Evolutionary conservation across 179 eudicot genomes (phyloP).

Genomic region (Silene coronaria): DNA sequence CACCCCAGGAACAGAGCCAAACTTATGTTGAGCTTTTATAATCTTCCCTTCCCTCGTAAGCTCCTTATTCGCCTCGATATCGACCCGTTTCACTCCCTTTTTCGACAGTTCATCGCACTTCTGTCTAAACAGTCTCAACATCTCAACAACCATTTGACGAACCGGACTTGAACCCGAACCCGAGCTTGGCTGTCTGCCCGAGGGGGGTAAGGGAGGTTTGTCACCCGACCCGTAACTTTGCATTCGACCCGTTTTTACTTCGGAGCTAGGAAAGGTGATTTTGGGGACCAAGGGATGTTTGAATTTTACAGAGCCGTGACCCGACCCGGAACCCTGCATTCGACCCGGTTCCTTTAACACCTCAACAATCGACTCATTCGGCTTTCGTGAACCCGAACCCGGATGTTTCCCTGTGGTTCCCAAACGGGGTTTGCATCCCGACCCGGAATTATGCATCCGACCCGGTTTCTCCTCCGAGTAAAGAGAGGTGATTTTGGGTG

Average conservation of each 20-base stretch:
- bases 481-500: neutral
- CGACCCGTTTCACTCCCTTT: no score
- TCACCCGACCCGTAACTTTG: neutral
- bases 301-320: no score
- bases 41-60: constrained; percentile 14
- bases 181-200: no score
- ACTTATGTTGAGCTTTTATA: neutral
- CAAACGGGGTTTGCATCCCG: no score
- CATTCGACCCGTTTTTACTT: no score
- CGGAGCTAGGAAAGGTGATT: no score
- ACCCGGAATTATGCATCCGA: neutral
- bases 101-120: constrained; percentile 17
- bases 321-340: neutral
- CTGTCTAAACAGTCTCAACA: constrained; percentile 16
- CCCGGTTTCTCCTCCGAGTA: no score
- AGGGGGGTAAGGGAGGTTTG: no score
- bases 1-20: constrained; percentile 46
- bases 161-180: neutral
- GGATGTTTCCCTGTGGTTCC: no score
- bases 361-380: no score
- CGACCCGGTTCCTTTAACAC: no score
- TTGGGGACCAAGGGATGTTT: no score
- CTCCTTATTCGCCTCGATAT: neutral
- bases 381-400: neutral
- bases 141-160: neutral